Percentiles rank a stretch among this genome's conserved stretches.
These are phyloP conservation scores for Myriosclerotinia curreyana DNA, from an alignment of 2,329 filamentous ascomycete species.

Conservation along the genomic window DNA sequence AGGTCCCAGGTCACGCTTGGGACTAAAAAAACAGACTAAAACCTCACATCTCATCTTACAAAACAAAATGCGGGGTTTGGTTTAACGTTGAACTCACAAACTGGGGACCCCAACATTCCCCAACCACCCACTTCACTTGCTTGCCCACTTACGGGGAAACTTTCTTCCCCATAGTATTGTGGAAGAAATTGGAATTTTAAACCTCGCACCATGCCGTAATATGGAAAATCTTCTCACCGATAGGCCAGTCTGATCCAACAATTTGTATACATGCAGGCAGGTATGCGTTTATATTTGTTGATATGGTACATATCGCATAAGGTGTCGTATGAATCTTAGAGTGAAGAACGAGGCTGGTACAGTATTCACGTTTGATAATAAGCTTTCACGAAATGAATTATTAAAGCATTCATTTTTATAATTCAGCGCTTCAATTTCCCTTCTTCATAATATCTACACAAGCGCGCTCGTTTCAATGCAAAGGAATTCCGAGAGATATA, in stretches of 20 bases:
- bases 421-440: background rate
- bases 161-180: no score
- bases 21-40: no score
- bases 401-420: slow-evolving; percentile 11
- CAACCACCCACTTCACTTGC: no score
- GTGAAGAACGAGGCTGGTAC: background rate
- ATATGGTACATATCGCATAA: background rate
- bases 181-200: no score
- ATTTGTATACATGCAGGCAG: background rate
- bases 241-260: background rate
- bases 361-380: background rate
- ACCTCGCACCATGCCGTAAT: no score
- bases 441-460: slow-evolving; percentile 21
- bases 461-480: slow-evolving; percentile 16
- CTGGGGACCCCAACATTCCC: slow-evolving; percentile 3
- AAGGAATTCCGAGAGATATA: slow-evolving; percentile 23
- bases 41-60: background rate
- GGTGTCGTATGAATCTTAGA: background rate
- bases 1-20: background rate
- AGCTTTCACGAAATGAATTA: background rate
- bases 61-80: slow-evolving; percentile 4
- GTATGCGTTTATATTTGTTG: background rate
- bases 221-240: slow-evolving; percentile 10
- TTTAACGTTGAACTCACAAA: background rate
- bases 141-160: no score